These are phyloP conservation scores for Ophiostoma sp. DNA, from an alignment of 2,329 filamentous ascomycete species.

Conservation along the genomic window DNA sequence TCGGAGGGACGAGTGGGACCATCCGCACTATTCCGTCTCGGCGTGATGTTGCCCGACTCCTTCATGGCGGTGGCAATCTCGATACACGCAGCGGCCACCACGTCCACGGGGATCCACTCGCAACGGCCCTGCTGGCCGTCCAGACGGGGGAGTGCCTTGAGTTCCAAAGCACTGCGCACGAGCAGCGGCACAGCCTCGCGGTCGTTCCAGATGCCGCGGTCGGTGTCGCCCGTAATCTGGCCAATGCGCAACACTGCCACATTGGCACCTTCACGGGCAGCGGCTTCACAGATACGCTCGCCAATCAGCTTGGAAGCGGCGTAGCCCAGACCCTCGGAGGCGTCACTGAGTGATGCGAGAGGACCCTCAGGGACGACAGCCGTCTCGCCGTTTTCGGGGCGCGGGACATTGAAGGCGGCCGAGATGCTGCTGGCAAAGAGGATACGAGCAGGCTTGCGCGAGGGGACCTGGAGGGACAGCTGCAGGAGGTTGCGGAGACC, in stretches of 20 bases:
- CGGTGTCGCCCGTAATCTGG: slow-evolving; percentile 52
- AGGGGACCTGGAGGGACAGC: slow-evolving; percentile 33
- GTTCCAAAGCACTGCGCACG: slow-evolving; percentile 47
- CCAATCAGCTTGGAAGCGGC: slow-evolving; percentile 27
- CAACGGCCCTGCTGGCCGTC: slow-evolving; percentile 40
- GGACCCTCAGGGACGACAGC: slow-evolving; percentile 22
- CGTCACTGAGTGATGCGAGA: neutral
- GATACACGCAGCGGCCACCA: slow-evolving; percentile 43
- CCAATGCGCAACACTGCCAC: slow-evolving; percentile 48
- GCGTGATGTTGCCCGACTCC: neutral
- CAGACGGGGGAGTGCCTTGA: slow-evolving; percentile 48
- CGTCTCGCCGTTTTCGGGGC: neutral
- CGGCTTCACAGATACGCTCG: slow-evolving; percentile 28
- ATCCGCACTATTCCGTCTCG: slow-evolving; percentile 28
- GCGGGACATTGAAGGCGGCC: slow-evolving; percentile 24
- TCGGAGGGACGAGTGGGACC: neutral
- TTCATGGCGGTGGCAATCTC: slow-evolving; percentile 36
- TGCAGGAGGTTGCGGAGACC: slow-evolving; percentile 45
- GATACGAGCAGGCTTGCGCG: slow-evolving; percentile 23
- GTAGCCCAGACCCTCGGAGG: slow-evolving; percentile 24
- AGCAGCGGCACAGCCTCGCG: slow-evolving; percentile 55
- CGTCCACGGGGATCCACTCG: slow-evolving; percentile 50
- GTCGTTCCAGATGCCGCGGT: slow-evolving; percentile 51
- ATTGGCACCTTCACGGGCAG: slow-evolving; percentile 19
- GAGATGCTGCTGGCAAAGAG: slow-evolving; percentile 31